Conservation (phyloP, 2,329 filamentous ascomycete species). For the Beauveria varroae region DNA sequence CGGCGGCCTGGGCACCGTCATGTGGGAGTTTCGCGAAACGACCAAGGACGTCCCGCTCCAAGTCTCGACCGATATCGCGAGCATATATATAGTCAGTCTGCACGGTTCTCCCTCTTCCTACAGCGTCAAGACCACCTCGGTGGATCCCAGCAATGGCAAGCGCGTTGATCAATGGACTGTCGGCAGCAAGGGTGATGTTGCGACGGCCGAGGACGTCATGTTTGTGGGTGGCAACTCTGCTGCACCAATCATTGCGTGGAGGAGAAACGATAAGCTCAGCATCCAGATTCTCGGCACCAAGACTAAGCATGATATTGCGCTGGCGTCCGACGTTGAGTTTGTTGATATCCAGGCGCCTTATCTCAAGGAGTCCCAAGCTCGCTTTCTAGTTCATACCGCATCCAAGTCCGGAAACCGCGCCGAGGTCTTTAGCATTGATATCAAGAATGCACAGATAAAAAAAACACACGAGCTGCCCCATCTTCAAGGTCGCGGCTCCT, state of each 20-base stretch:
- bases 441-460: conserved; percentile 59
- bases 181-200: conserved; percentile 67
- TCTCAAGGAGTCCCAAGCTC: conserved; percentile 61
- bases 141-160: conserved; percentile 67
- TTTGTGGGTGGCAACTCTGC: conserved; percentile 71
- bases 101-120: conserved; percentile 63
- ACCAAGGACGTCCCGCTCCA: conserved; percentile 68
- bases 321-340: conserved; percentile 38
- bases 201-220: conserved; percentile 55
- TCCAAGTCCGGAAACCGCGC: conserved; percentile 67
- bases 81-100: conserved; percentile 71
- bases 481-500: conserved; percentile 61
- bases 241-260: conserved; percentile 69
- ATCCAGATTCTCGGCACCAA: conserved; percentile 63
- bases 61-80: conserved; percentile 59
- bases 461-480: conserved; percentile 76
- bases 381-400: conserved; percentile 79
- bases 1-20: conserved; percentile 61
- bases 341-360: conserved; percentile 69
- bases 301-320: conserved; percentile 45
- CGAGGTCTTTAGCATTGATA: conserved; percentile 76
- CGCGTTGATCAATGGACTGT: conserved; percentile 65
- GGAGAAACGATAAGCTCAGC: conserved; percentile 59
- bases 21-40: conserved; percentile 70
- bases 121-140: conserved; percentile 65